Percentiles rank a stretch among this genome's conserved stretches.
Evolutionary conservation across 352 stramenopile genomes (phyloP).

Genomic region (Globisporangium irregulare): DNA sequence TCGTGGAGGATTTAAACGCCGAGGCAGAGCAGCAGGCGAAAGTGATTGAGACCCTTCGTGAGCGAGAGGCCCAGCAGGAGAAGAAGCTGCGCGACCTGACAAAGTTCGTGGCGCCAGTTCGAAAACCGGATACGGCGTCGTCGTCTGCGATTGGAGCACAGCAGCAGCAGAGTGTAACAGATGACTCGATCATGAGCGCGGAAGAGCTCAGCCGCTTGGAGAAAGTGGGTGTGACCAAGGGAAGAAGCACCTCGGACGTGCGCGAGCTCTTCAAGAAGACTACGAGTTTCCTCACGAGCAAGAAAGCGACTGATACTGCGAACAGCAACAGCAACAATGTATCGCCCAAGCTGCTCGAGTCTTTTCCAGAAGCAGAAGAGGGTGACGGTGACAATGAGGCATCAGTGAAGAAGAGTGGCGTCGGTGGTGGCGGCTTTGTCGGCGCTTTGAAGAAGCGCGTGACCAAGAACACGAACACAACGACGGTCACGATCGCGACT

Average conservation of each 20-base stretch:
- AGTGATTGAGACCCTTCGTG: conserved; percentile 31
- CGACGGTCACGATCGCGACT: conserved; percentile 7
- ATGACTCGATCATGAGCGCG: conserved; percentile 12
- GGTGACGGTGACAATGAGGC: not conserved
- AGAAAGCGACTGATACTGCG: conserved; percentile 14
- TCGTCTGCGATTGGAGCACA: not conserved
- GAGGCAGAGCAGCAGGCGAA: conserved; percentile 50
- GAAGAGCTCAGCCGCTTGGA: conserved; percentile 24
- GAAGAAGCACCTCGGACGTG: conserved; percentile 39
- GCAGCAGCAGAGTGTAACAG: conserved; percentile 13
- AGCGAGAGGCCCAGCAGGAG: conserved; percentile 26
- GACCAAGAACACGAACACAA: conserved; percentile 10
- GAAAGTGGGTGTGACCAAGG: conserved; percentile 20
- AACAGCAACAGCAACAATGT: not conserved
- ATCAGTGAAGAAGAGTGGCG: conserved; percentile 17
- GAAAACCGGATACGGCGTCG: conserved; percentile 10
- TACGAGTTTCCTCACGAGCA: conserved; percentile 17
- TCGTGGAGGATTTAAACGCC: conserved; percentile 52
- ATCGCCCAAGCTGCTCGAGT: conserved; percentile 11
- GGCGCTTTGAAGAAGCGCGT: conserved; percentile 35
- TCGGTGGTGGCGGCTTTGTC: conserved; percentile 11
- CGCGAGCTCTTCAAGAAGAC: conserved; percentile 51
- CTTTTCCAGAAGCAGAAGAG: conserved; percentile 1
- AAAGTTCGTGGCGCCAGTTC: conserved; percentile 18
- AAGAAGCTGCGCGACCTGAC: conserved; percentile 30